Percentiles rank a stretch among this genome's conserved stretches.
Conservation (phyloP, 306 rosid genomes). For the Cicer bijugum region DNA sequence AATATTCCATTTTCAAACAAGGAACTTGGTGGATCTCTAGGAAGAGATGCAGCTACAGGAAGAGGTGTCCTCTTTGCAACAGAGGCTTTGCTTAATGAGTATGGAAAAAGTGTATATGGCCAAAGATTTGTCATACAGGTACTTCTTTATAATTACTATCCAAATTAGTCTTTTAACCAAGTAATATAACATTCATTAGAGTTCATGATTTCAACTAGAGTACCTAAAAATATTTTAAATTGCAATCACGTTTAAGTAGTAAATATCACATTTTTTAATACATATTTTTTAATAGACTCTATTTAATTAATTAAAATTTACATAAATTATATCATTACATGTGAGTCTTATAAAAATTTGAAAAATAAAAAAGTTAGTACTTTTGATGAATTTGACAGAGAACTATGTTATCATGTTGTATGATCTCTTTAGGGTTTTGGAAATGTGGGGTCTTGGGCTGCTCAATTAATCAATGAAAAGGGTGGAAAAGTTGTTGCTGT, state of each 20-base stretch:
- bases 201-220: not conserved
- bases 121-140: slow-evolving; percentile 93
- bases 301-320: too few species aligned
- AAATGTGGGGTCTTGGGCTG: slow-evolving; percentile 97
- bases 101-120: slow-evolving; percentile 76
- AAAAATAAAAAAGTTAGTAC: not conserved
- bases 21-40: slow-evolving; percentile 95
- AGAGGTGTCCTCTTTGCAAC: slow-evolving; percentile 89
- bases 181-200: not conserved
- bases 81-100: slow-evolving; percentile 81
- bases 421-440: slow-evolving; percentile 75
- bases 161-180: not conserved
- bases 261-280: too few species aligned
- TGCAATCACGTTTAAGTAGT: too few species aligned
- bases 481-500: slow-evolving; percentile 91
- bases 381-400: not conserved
- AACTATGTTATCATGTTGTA: not conserved
- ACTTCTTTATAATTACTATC: not conserved
- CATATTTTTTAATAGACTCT: too few species aligned
- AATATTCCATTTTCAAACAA: slow-evolving; percentile 29
- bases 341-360: too few species aligned
- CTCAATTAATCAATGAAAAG: slow-evolving; percentile 68
- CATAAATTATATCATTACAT: too few species aligned
- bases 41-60: slow-evolving; percentile 96
- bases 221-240: not conserved